These are phyloP conservation scores for Macrocystidia cucumis DNA, from an alignment of 1,284 basidiomycete species.

Conservation along the genomic window DNA sequence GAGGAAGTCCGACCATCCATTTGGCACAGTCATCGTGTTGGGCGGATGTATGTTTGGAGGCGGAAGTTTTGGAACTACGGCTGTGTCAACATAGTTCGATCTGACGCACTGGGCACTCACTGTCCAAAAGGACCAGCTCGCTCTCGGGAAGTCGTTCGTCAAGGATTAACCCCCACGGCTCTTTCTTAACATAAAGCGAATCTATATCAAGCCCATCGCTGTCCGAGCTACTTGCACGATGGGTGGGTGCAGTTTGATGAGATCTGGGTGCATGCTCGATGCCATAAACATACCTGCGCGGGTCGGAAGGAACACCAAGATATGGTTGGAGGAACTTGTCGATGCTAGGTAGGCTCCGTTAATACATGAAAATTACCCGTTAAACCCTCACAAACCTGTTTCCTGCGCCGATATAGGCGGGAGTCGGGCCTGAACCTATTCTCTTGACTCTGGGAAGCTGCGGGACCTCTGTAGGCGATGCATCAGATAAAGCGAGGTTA, in stretches of 20 bases:
- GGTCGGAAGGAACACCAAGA: background rate
- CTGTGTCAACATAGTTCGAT: background rate
- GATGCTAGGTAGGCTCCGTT: background rate
- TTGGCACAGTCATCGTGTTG: constrained; percentile 24
- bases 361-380: background rate
- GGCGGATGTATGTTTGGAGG: constrained; percentile 37
- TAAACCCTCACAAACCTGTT: background rate
- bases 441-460: background rate
- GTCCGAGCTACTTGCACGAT: constrained; percentile 14
- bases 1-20: constrained; percentile 24
- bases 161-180: constrained; percentile 33
- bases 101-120: constrained; percentile 19
- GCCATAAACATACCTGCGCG: background rate
- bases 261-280: background rate
- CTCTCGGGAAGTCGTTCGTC: constrained; percentile 48
- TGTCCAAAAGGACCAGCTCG: constrained; percentile 42
- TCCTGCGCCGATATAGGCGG: background rate
- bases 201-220: constrained; percentile 18
- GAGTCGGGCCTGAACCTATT: background rate
- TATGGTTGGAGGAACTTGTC: background rate
- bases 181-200: constrained; percentile 14
- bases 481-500: background rate
- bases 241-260: background rate
- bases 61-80: constrained; percentile 42
- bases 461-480: background rate